A percentile compares a stretch with the other conserved stretches of the same genome.
Evolutionary conservation across 2,329 filamentous ascomycete species (phyloP).

Genomic region (Alternaria conjuncta): DNA sequence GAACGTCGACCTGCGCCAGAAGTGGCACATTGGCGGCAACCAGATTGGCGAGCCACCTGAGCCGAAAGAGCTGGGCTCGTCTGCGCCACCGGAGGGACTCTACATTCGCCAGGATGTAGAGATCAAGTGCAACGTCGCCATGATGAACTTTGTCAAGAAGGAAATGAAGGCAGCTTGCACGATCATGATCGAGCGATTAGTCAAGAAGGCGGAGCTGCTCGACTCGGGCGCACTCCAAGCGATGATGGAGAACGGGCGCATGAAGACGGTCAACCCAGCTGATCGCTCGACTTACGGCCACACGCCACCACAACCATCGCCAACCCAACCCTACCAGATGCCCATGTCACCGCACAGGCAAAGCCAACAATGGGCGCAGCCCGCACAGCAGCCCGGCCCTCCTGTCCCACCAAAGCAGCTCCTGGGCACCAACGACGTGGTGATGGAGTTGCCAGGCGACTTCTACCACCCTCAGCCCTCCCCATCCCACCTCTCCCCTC

Average conservation of each 20-base stretch:
- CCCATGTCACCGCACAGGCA: slow-evolving; percentile 31
- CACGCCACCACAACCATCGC: slow-evolving; percentile 28
- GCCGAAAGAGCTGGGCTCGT: slow-evolving; percentile 67
- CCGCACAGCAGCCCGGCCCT: slow-evolving; percentile 15
- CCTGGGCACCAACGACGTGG: slow-evolving; percentile 37
- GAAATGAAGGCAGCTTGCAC: slow-evolving; percentile 71
- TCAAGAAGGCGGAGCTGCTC: slow-evolving; percentile 74
- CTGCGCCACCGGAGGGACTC: slow-evolving; percentile 68
- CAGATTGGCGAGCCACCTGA: slow-evolving; percentile 71
- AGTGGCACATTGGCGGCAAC: slow-evolving; percentile 72
- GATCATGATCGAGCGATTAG: slow-evolving; percentile 71
- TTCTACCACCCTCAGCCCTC: slow-evolving; percentile 46
- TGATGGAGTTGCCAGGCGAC: slow-evolving; percentile 54
- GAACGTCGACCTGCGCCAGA: slow-evolving; percentile 70
- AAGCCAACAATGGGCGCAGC: slow-evolving; percentile 10
- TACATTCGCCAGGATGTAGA: slow-evolving; percentile 75
- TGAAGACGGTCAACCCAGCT: slow-evolving; percentile 64
- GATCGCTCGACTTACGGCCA: slow-evolving; percentile 32
- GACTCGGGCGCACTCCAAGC: slow-evolving; percentile 70
- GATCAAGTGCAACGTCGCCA: slow-evolving; percentile 71
- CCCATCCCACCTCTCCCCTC: slow-evolving; percentile 35
- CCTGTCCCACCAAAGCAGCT: slow-evolving; percentile 26
- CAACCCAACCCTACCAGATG: slow-evolving; percentile 35
- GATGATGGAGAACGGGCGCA: slow-evolving; percentile 70
- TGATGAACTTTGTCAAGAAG: slow-evolving; percentile 70